Percentiles rank a stretch among this genome's conserved stretches.
These are phyloP conservation scores for Neurospora terricola DNA, from an alignment of 495 filamentous ascomycete species.

Conservation along the genomic window DNA sequence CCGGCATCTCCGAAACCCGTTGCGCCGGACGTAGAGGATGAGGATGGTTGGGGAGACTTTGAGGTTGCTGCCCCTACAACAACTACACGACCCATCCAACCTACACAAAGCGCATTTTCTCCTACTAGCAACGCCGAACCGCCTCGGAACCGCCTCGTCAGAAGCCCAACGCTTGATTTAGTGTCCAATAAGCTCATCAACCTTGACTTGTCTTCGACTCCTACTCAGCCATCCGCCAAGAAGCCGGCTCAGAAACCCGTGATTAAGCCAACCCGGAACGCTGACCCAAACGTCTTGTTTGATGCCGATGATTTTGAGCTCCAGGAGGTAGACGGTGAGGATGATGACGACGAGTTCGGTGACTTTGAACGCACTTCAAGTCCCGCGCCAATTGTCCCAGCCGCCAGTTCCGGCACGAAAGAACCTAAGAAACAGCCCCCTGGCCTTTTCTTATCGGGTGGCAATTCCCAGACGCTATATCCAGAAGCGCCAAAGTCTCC, in stretches of 20 bases:
- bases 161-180: constrained; percentile 35
- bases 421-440: constrained; percentile 20
- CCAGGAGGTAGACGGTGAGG: constrained; percentile 11
- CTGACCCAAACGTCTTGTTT: constrained; percentile 36
- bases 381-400: neutral
- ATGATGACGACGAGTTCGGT: constrained; percentile 40
- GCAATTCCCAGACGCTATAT: constrained; percentile 12
- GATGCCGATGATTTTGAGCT: constrained; percentile 39
- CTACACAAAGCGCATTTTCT: constrained; percentile 2
- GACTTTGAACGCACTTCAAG: constrained; percentile 32
- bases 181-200: constrained; percentile 35
- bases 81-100: neutral
- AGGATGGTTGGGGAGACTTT: constrained; percentile 72
- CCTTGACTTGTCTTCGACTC: constrained; percentile 10
- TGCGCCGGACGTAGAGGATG: constrained; percentile 32
- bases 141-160: constrained; percentile 20
- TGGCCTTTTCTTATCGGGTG: constrained; percentile 17
- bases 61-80: constrained; percentile 38
- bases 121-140: constrained; percentile 2
- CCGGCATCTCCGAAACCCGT: neutral
- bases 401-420: constrained; percentile 4
- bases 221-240: constrained; percentile 9
- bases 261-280: constrained; percentile 9
- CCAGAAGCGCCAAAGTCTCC: constrained; percentile 41
- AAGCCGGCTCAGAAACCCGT: constrained; percentile 9